These are phyloP conservation scores for Rhododendron vialii DNA, from an alignment of 148 eudicot genomes.

Conservation along the genomic window DNA sequence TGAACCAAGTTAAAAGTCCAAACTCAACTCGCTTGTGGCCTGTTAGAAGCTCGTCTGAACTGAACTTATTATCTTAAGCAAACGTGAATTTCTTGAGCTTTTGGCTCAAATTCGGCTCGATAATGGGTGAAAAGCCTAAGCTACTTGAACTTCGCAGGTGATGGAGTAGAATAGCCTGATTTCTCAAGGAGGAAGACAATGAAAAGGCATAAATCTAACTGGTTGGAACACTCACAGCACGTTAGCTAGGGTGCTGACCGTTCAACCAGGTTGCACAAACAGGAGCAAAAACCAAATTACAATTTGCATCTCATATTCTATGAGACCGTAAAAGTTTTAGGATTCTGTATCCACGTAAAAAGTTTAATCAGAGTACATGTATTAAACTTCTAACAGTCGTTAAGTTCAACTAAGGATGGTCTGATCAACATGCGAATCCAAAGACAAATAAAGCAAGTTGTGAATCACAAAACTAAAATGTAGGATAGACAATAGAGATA, in stretches of 20 bases:
- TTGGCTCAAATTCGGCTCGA: not conserved
- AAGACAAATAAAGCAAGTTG: not conserved
- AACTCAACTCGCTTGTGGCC: not conserved
- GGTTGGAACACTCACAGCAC: not conserved
- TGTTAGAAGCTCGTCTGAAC: not conserved
- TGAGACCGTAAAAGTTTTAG: not conserved
- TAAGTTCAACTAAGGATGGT: not conserved
- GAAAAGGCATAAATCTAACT: not conserved
- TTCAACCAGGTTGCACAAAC: not conserved
- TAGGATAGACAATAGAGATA: not conserved
- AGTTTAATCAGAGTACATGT: too few relatives aligned
- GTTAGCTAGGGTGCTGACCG: not conserved
- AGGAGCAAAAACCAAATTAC: not conserved
- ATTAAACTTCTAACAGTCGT: not conserved
- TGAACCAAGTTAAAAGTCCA: not conserved
- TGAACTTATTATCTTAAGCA: not conserved
- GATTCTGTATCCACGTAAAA: not conserved
- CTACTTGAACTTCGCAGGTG: not conserved
- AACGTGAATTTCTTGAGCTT: not conserved
- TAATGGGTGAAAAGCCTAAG: not conserved
- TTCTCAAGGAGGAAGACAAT: not conserved
- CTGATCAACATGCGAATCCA: not conserved
- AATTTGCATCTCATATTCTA: not conserved
- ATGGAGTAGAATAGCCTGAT: not conserved
- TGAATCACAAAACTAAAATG: not conserved